Base-by-base conservation (phyloP, 106 monocot species). In the Gastrodia elata region DNA sequence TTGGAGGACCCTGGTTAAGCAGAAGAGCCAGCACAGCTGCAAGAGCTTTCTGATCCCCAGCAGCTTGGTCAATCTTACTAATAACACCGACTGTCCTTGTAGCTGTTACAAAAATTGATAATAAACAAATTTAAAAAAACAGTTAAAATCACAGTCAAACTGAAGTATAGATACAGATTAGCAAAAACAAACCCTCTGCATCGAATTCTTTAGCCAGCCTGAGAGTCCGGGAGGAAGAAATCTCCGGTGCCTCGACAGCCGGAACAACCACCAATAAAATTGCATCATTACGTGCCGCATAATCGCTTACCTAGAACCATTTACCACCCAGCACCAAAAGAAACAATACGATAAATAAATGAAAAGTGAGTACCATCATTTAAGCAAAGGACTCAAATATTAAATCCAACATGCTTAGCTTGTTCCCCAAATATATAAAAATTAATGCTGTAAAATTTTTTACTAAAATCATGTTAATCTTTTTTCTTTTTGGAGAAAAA, bases 41-140 rank as follows among this genome's bases (percentile, higher is more conserved):
- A 67, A 94, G 82, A 58, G 76, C 56, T 76, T 94, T 94, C 74
- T 83, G 91, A 43, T 94, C 94, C 40, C 88, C 83, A 77, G 90
- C 64, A 74, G 86, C 94, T 84, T 88, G 90, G 77, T 94, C 94
- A 70, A 94, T 88, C 84, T 94, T 94, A 81, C 91, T 94, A 58
- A 94, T 76, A 72, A 94, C 88, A 55, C 94, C 94, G 74, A 91
- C 81, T 46, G 94, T 94, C 68, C 94, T 78, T 14, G 88, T 86
- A 71, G 91, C 94, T 94, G 71, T 40, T 69, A 38, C 14, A 73
- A 69, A 69, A 1, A 69, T 33, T 36, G n/a, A 67, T 36, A 34
- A 8, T 7, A 36, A 37, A 67, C 2, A 64, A 36, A 36, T 36
- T 67, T 8, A 36, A 67, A n/a, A n/a, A n/a, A 9, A 59, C 59